Evolutionary conservation across 2,329 filamentous ascomycete species (phyloP).

Genomic region (Dothistroma septosporum): DNA sequence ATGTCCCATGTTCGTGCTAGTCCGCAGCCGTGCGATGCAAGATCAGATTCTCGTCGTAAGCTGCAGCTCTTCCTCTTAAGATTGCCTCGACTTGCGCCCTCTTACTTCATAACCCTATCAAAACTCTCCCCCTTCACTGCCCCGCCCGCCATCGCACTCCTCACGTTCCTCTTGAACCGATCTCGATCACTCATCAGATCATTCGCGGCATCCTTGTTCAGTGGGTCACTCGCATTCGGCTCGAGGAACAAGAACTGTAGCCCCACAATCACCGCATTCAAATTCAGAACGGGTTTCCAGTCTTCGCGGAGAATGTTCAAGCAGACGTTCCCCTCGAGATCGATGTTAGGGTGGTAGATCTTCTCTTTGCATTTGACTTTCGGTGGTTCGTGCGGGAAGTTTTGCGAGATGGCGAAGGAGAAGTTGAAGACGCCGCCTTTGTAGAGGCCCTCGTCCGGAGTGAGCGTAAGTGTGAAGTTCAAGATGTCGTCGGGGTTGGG

Average conservation of each 20-base stretch:
- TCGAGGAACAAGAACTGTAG: constrained; percentile 96
- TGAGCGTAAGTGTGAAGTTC: constrained; percentile 76
- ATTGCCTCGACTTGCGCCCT: no score
- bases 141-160: constrained; percentile 76
- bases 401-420: constrained; percentile 85
- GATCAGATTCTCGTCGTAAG: background rate
- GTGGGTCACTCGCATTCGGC: constrained; percentile 92
- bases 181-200: constrained; percentile 83
- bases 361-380: constrained; percentile 97
- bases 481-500: constrained; percentile 80
- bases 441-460: constrained; percentile 85
- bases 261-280: constrained; percentile 94
- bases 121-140: constrained; percentile 67
- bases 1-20: background rate
- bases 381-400: constrained; percentile 94
- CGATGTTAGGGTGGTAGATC: constrained; percentile 99
- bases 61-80: background rate
- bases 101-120: constrained; percentile 70
- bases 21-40: background rate
- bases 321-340: constrained; percentile 95
- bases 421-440: constrained; percentile 84
- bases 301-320: constrained; percentile 95
- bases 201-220: constrained; percentile 97
- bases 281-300: constrained; percentile 96
- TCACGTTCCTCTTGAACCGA: constrained; percentile 85